Evolutionary conservation across 192 early-diverging fungal genomes (phyloP), one percentile per base, ranked within the genome.

Genomic region (Entomortierella parvispora): DNA sequence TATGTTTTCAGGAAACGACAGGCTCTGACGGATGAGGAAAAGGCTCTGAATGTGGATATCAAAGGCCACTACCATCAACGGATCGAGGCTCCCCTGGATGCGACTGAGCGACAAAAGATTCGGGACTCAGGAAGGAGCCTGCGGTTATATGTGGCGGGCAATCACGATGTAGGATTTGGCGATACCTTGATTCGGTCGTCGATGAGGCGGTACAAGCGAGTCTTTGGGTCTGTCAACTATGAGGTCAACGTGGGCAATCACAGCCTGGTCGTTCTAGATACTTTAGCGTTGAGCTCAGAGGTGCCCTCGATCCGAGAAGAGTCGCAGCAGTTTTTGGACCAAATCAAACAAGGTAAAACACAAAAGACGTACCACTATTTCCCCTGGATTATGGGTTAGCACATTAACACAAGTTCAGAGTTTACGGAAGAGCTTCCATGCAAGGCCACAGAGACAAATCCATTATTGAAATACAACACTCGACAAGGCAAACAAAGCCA

Each of bases 111-210:
- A 37, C 48, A 61, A 15, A 17, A 25, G 65, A 44, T 81, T 64
- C 55, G 57, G 20, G 15, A 62, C 7, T 34, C 65, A 4, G 65
- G 81, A 63, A 69, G 37, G 72, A 31, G 65, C 70, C 22, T 83
- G 0, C 74, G 89, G 3, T 82, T 85, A 15, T 83, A 91, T 68
- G 89, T 93, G 80, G 91, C 91, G 2, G 97, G 97, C 4, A 99
- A 96, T 79, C 97, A 99, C 75, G 97, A 99, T 78, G 89, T 96
- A 45, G 97, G 97, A 0, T 93, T 93, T 42, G 90, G 93, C 17
- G 82, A 90, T 55, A 83, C 83, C 0, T 65, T 94, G n/a, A 70
- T 85, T 25, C 45, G 23, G 0, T 7, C 28, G 0, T 83, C 85
- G 15, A 61, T 87, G 20, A 34, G 56, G 0, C 71, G 91, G 26